Percentiles rank a stretch among this genome's conserved stretches.
Conservation (phyloP, 805 yeast genomes). For the Torulaspora quercuum region DNA sequence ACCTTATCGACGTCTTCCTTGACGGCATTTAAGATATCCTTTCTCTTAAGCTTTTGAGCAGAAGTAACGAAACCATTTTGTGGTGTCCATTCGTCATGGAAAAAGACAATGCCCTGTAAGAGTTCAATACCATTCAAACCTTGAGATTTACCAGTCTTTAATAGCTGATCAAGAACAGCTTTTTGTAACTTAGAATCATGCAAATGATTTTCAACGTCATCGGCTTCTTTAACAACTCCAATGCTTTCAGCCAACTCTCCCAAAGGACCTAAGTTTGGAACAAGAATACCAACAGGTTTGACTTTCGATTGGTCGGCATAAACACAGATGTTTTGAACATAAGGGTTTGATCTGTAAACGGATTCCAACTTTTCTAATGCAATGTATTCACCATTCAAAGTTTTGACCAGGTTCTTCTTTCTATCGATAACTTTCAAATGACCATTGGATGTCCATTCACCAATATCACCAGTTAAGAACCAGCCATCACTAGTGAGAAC, state of each 20-base stretch:
- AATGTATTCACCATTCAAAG: conserved; percentile 94
- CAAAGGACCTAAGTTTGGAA: conserved; percentile 71
- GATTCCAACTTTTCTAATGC: conserved; percentile 94
- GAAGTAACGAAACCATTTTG: conserved; percentile 90
- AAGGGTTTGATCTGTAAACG: conserved; percentile 76
- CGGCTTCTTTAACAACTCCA: conserved; percentile 47
- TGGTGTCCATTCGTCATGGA: conserved; percentile 96
- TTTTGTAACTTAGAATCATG: conserved; percentile 53
- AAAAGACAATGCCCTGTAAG: conserved; percentile 69
- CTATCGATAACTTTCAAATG: conserved; percentile 84
- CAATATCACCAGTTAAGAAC: conserved; percentile 97
- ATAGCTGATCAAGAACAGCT: conserved; percentile 54
- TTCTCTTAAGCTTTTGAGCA: conserved; percentile 95
- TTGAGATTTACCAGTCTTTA: conserved; percentile 73
- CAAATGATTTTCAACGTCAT: conserved; percentile 48
- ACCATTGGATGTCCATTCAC: conserved; percentile 84
- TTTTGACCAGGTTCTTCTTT: conserved; percentile 92
- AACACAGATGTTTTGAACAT: conserved; percentile 80
- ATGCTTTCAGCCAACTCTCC: conserved; percentile 56
- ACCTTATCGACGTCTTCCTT: conserved; percentile 63
- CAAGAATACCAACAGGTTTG: conserved; percentile 87
- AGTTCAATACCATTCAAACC: conserved; percentile 86
- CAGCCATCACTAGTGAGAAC: conserved; percentile 83
- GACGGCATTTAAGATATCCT: conserved; percentile 72
- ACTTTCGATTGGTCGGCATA: conserved; percentile 86